Conservation (phyloP, 331 rosid species). For the Quercus phellos region DNA sequence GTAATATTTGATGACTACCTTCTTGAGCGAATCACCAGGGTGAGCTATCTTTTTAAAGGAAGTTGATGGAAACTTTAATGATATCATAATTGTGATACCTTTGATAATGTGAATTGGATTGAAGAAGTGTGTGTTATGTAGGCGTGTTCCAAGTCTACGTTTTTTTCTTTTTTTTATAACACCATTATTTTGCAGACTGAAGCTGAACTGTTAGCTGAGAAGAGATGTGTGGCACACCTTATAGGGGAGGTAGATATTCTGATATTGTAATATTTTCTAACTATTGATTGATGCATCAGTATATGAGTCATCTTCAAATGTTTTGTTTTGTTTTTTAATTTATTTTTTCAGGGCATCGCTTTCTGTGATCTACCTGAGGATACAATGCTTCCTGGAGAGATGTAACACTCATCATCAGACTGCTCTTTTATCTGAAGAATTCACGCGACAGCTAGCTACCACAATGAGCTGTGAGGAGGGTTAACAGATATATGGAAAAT, state of each 20-base stretch:
- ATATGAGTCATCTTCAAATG: background rate
- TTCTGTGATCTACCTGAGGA: slow-evolving; percentile 91
- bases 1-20: slow-evolving; percentile 76
- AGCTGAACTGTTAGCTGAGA: slow-evolving; percentile 90
- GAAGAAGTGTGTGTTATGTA: no score
- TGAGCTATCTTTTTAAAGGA: slow-evolving; percentile 4
- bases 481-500: slow-evolving; percentile 5
- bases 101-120: no score
- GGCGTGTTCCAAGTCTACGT: background rate
- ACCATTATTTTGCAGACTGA: slow-evolving; percentile 56
- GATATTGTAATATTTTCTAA: background rate
- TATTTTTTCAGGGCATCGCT: slow-evolving; percentile 58
- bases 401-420: slow-evolving; percentile 34
- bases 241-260: slow-evolving; percentile 68
- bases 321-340: background rate
- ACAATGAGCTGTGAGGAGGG: slow-evolving; percentile 5
- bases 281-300: background rate
- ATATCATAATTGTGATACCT: no score
- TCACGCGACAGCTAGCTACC: background rate
- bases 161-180: background rate
- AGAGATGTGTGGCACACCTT: slow-evolving; percentile 93
- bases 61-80: background rate
- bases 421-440: background rate
- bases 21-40: slow-evolving; percentile 61
- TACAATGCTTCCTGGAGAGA: slow-evolving; percentile 97